Evolutionary conservation across 108 stramenopile species (phyloP).

Genomic region (Cyclotella cryptica): DNA sequence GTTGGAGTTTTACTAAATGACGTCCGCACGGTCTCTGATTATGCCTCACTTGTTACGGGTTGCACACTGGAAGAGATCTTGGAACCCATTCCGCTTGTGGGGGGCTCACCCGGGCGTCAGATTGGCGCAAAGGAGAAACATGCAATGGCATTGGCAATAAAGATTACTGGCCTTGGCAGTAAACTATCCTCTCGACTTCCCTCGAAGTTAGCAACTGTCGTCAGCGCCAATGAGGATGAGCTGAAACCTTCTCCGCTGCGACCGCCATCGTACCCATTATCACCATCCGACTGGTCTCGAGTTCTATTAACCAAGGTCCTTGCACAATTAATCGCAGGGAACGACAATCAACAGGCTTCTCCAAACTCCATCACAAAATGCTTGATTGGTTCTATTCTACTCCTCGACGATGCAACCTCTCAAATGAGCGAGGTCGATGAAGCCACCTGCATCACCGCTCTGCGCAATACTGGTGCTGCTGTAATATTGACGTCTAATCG

Average conservation of each 20-base stretch:
- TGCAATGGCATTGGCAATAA: conserved; percentile 68
- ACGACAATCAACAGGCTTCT: conserved; percentile 67
- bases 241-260: conserved; percentile 67
- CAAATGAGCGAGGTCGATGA: conserved; percentile 82
- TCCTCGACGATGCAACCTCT: conserved; percentile 82
- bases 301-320: conserved; percentile 76
- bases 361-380: conserved; percentile 68
- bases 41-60: conserved; percentile 70
- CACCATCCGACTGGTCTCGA: conserved; percentile 89
- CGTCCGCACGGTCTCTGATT: conserved; percentile 69
- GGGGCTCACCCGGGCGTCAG: conserved; percentile 4
- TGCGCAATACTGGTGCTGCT: conserved; percentile 82
- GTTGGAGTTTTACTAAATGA: conserved; percentile 81
- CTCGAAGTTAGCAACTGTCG: conserved; percentile 76
- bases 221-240: conserved; percentile 86
- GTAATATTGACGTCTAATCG: conserved; percentile 74
- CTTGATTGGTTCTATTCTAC: conserved; percentile 79
- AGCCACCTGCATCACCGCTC: conserved; percentile 61
- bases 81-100: conserved; percentile 64
- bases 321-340: conserved; percentile 80
- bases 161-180: conserved; percentile 81
- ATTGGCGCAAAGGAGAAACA: conserved; percentile 62
- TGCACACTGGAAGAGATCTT: conserved; percentile 83
- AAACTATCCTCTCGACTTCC: conserved; percentile 69
- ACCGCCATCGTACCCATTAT: conserved; percentile 64